These are phyloP conservation scores for Phytophthora cactorum DNA, from an alignment of 352 stramenopile species.

Conservation along the genomic window DNA sequence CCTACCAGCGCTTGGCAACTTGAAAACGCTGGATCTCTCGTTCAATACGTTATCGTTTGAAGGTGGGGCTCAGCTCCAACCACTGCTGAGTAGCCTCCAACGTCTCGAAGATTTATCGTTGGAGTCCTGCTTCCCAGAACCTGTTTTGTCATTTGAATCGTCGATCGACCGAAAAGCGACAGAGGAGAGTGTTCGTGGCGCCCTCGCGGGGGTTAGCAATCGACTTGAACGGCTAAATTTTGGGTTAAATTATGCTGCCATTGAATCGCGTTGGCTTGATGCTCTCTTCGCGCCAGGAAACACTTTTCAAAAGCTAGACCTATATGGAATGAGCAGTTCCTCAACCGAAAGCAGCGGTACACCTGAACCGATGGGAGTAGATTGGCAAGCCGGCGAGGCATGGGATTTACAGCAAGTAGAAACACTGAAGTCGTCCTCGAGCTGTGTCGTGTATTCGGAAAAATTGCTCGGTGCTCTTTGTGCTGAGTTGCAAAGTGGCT, in stretches of 20 bases:
- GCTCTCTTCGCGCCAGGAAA: constrained; percentile 60
- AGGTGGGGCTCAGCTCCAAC: constrained; percentile 39
- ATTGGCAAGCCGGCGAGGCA: constrained; percentile 29
- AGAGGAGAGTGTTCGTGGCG: constrained; percentile 33
- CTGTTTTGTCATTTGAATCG: not conserved
- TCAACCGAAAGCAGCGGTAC: not conserved
- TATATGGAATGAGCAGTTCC: constrained; percentile 23
- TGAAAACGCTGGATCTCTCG: constrained; percentile 68
- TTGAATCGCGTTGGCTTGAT: constrained; percentile 54
- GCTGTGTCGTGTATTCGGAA: constrained; percentile 8
- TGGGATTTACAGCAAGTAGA: constrained; percentile 62
- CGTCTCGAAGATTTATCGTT: constrained; percentile 53
- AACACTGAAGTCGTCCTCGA: constrained; percentile 41
- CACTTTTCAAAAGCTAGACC: constrained; percentile 46
- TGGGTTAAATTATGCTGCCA: constrained; percentile 56
- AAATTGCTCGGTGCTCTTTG: constrained; percentile 51
- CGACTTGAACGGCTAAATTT: constrained; percentile 60
- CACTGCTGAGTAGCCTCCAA: constrained; percentile 46
- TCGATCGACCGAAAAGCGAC: constrained; percentile 6
- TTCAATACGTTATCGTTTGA: constrained; percentile 71
- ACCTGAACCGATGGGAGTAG: constrained; percentile 30
- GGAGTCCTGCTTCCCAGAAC: constrained; percentile 59
- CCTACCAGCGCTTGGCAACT: constrained; percentile 33
- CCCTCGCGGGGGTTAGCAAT: constrained; percentile 43
- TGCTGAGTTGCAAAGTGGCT: constrained; percentile 52